phyloP scores from a whole-genome alignment of 139 green algal genomes.

The Parachlorella kessleri region DNA sequence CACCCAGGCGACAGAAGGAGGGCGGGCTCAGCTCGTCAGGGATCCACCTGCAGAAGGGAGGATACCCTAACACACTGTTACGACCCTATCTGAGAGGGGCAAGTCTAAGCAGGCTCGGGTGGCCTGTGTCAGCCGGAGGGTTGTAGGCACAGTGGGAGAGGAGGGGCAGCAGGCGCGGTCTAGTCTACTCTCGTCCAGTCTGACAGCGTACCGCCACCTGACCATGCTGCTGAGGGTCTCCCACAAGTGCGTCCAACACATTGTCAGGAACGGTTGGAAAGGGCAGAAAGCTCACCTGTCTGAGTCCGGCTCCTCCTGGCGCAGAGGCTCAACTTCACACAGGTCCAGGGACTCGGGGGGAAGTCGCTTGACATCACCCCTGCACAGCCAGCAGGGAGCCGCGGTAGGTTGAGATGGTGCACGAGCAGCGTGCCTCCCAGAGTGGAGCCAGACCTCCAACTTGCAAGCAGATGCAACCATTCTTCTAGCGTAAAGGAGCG shows the following conservation, averaged over 20 bases:
- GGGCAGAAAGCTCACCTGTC: background rate
- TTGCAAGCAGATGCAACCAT: too few species aligned
- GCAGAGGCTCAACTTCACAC: constrained; percentile 63
- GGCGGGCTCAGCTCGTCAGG: constrained; percentile 30
- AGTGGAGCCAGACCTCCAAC: background rate
- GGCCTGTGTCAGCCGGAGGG: background rate
- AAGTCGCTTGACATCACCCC: constrained; percentile 27
- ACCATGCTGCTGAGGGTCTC: background rate
- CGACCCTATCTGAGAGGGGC: background rate
- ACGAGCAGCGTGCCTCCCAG: too few species aligned
- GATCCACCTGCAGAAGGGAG: constrained; percentile 7
- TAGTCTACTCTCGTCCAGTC: too few species aligned
- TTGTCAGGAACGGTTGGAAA: background rate
- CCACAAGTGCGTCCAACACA: too few species aligned
- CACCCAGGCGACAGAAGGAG: constrained; percentile 38
- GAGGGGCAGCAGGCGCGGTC: background rate
- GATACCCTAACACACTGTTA: background rate
- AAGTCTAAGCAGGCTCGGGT: background rate
- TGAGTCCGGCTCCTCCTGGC: constrained; percentile 44
- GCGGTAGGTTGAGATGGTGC: too few species aligned
- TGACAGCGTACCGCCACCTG: background rate
- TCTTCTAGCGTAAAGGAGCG: too few species aligned
- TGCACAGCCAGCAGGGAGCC: constrained; percentile 6
- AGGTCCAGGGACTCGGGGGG: constrained; percentile 47
- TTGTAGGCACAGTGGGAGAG: background rate